These are phyloP conservation scores for Avena eriantha DNA, from an alignment of 176 grass and related monocot genomes.

Conservation along the genomic window DNA sequence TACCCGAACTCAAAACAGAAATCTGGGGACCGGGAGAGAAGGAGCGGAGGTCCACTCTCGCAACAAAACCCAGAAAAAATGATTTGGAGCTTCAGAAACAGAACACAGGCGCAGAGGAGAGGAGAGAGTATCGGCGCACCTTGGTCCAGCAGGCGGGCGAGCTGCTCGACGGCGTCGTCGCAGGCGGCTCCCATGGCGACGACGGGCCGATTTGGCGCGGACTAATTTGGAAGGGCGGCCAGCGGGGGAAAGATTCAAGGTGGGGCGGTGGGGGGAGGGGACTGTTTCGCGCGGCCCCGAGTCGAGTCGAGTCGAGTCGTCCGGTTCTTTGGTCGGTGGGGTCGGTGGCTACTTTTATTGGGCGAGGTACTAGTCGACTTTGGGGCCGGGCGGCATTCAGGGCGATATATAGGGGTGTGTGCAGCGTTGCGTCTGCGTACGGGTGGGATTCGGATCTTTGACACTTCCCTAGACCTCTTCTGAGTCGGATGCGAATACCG, in stretches of 20 bases:
- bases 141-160: conserved; percentile 69
- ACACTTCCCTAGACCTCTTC: background rate
- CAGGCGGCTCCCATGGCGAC: conserved; percentile 67
- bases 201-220: conserved; percentile 33
- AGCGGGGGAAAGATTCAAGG: conserved; percentile 35
- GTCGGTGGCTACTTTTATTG: background rate
- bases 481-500: background rate
- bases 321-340: conserved; percentile 20
- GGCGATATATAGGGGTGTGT: background rate
- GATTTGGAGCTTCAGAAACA: background rate
- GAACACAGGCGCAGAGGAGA: background rate
- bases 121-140: conserved; percentile 35
- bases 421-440: background rate
- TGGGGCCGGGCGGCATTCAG: background rate
- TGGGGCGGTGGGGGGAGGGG: background rate
- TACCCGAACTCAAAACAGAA: background rate
- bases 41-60: background rate
- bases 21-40: background rate
- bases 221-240: conserved; percentile 30
- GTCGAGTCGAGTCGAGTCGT: background rate
- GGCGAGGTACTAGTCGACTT: background rate
- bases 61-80: background rate
- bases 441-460: background rate
- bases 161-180: conserved; percentile 77
- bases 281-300: conserved; percentile 1